Percentiles rank a stretch among this genome's conserved stretches.
phyloP scores from a whole-genome alignment of 116 monocot species.

The Iris pallida region DNA sequence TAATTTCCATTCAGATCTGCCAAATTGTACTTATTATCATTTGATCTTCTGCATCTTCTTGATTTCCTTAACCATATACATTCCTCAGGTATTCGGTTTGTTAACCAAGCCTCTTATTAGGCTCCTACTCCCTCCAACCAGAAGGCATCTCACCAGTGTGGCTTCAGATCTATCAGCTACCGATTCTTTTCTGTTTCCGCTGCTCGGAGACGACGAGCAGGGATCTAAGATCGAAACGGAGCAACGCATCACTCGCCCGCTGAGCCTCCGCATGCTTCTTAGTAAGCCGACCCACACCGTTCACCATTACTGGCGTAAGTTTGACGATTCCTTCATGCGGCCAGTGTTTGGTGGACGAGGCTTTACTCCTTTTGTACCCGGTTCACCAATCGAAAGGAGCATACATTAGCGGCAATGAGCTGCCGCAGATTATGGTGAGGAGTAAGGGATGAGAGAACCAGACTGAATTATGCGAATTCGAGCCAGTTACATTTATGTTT shows the following conservation, averaged over 20 bases:
- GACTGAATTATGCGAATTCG: neutral
- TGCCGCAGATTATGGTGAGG: neutral
- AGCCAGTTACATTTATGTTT: neutral
- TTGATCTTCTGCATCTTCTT: too few relatives aligned
- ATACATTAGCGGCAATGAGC: constrained; percentile 5
- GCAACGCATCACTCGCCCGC: constrained; percentile 25
- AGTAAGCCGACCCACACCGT: constrained; percentile 54
- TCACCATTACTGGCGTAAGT: constrained; percentile 91
- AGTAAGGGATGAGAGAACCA: too few relatives aligned
- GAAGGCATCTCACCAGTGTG: constrained; percentile 24
- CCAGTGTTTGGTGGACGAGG: constrained; percentile 93
- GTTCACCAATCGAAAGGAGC: constrained; percentile 61
- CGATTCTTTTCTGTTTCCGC: constrained; percentile 43
- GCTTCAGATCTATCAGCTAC: constrained; percentile 66
- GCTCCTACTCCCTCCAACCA: constrained; percentile 40
- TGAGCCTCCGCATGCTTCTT: constrained; percentile 72
- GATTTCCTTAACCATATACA: too few relatives aligned
- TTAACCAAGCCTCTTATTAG: constrained; percentile 79
- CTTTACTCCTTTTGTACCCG: constrained; percentile 65
- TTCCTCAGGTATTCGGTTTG: constrained; percentile 69
- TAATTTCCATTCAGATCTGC: too few relatives aligned
- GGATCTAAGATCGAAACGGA: constrained; percentile 30
- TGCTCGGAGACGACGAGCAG: constrained; percentile 39
- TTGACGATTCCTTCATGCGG: constrained; percentile 81
- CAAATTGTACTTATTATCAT: too few relatives aligned